Percentiles rank a stretch among this genome's conserved stretches.
These are phyloP conservation scores for Phalaenopsis aphrodite DNA, from an alignment of 106 monocot genomes.

Conservation along the genomic window DNA sequence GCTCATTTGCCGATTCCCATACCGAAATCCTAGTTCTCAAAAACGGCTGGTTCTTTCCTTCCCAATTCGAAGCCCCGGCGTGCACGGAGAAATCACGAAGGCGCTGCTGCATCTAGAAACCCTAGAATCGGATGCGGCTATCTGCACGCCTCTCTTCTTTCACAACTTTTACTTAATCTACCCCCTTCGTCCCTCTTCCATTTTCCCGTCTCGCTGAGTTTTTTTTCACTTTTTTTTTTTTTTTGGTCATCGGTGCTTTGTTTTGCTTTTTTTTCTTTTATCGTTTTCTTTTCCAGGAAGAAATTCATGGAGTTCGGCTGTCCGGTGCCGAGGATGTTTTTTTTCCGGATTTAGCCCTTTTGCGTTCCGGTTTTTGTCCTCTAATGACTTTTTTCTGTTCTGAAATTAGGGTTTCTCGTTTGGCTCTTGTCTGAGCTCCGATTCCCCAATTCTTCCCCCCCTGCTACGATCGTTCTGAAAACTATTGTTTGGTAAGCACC, in stretches of 20 bases:
- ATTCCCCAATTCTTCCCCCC: background rate
- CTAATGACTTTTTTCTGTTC: conserved; percentile 17
- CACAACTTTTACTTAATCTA: too few species aligned
- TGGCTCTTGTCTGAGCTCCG: conserved; percentile 1
- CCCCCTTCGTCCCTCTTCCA: background rate
- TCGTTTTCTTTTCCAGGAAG: conserved; percentile 1
- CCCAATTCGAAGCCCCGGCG: background rate
- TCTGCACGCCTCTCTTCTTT: background rate
- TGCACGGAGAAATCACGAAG: background rate
- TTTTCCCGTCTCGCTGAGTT: background rate
- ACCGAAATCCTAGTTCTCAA: background rate
- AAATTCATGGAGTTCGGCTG: background rate
- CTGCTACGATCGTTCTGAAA: background rate
- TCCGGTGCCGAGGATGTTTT: background rate
- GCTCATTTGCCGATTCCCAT: background rate
- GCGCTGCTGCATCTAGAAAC: background rate
- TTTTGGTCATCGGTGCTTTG: background rate
- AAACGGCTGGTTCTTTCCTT: background rate
- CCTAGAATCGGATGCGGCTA: conserved; percentile 11
- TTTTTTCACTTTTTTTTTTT: background rate
- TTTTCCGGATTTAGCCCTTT: background rate
- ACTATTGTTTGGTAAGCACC: conserved; percentile 1
- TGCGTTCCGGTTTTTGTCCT: background rate
- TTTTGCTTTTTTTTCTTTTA: conserved; percentile 1
- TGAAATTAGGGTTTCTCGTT: conserved; percentile 15